Evolutionary conservation across 1,139 yeast species (phyloP).

Genomic region (Yamadazyma atlantica): DNA sequence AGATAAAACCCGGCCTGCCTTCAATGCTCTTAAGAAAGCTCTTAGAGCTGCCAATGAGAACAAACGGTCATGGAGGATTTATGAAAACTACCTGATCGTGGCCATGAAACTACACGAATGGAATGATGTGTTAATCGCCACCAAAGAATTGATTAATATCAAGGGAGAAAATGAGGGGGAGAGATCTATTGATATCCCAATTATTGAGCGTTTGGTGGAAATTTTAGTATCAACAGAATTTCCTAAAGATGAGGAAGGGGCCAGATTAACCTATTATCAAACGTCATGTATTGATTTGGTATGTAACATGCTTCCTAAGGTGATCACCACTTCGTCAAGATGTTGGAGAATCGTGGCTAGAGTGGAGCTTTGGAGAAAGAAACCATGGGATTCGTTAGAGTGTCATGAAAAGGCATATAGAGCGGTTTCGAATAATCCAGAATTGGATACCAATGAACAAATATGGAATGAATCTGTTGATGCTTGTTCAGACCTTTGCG

Average conservation of each 20-base stretch:
- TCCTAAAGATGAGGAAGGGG: slow-evolving; percentile 39
- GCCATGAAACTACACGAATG: slow-evolving; percentile 82
- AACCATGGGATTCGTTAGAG: slow-evolving; percentile 86
- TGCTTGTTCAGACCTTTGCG: slow-evolving; percentile 73
- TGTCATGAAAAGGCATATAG: slow-evolving; percentile 87
- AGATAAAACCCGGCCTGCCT: slow-evolving; percentile 72
- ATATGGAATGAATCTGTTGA: slow-evolving; percentile 83
- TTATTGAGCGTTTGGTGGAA: slow-evolving; percentile 73
- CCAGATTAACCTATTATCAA: slow-evolving; percentile 58
- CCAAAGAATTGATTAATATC: slow-evolving; percentile 55
- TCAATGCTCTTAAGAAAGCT: slow-evolving; percentile 79
- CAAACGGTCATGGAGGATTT: slow-evolving; percentile 81
- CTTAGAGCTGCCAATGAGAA: slow-evolving; percentile 63
- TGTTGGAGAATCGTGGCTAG: slow-evolving; percentile 83
- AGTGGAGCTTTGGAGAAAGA: slow-evolving; percentile 83
- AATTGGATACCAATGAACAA: slow-evolving; percentile 57
- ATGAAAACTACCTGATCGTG: slow-evolving; percentile 83
- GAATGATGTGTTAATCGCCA: slow-evolving; percentile 81
- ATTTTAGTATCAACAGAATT: slow-evolving; percentile 56
- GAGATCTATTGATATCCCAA: slow-evolving; percentile 68
- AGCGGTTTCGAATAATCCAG: slow-evolving; percentile 64
- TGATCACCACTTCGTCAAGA: slow-evolving; percentile 69
- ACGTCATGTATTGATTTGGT: slow-evolving; percentile 66
- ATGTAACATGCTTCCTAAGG: slow-evolving; percentile 62
- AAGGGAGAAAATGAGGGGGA: slow-evolving; percentile 57